These are phyloP conservation scores for Solanum commersonii DNA, from an alignment of 257 asterid species.

Conservation along the genomic window DNA sequence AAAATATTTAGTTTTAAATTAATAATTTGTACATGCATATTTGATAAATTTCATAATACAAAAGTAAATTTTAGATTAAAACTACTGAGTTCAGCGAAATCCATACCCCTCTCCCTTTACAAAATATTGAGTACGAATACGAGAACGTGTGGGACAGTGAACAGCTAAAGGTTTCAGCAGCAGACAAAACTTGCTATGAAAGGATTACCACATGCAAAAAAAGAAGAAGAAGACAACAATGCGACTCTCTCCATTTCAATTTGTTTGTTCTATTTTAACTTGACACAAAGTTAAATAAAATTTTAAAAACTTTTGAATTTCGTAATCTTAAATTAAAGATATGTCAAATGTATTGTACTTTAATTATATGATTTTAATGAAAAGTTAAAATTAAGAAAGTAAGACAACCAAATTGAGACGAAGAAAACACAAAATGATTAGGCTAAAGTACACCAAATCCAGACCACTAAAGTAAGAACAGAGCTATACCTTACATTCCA, in stretches of 20 bases:
- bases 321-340: not conserved
- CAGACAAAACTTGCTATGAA: not conserved
- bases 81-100: rapidly evolving
- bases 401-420: not conserved
- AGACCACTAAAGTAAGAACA: not conserved
- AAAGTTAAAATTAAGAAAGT: not conserved
- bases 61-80: not conserved
- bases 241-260: not conserved
- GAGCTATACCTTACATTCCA: not conserved
- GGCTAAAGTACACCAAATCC: not conserved
- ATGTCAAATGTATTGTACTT: not conserved
- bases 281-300: not conserved
- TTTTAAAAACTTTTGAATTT: not conserved
- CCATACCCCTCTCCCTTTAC: not conserved
- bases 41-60: not conserved
- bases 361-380: not conserved
- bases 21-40: not conserved
- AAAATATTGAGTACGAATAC: not conserved
- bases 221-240: not conserved
- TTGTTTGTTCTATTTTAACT: not conserved
- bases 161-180: not conserved
- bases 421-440: not conserved
- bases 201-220: not conserved
- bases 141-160: not conserved
- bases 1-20: not conserved